Percentiles rank a stretch among this genome's conserved stretches.
Evolutionary conservation across 225 moss, liverwort and hornwort species (phyloP).

Genomic region (Lunularia cruciata): DNA sequence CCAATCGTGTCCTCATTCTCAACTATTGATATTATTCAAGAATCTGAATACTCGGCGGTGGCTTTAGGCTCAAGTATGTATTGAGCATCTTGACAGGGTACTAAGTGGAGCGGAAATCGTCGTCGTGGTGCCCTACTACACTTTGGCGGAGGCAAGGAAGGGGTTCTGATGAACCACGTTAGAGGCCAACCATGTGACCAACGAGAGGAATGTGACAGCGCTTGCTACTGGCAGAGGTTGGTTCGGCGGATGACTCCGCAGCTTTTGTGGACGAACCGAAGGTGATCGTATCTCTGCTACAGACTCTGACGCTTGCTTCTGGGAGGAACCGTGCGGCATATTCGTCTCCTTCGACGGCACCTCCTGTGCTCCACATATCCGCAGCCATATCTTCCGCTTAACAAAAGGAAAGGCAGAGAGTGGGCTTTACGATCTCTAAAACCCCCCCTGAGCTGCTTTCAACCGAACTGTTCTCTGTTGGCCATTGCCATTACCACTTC

Average conservation of each 20-base stretch:
- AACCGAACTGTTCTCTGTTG: neutral
- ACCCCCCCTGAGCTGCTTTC: neutral
- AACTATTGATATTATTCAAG: too few relatives aligned
- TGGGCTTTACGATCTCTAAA: neutral
- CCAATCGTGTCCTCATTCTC: too few relatives aligned
- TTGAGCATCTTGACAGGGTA: too few relatives aligned
- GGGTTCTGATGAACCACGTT: too few relatives aligned
- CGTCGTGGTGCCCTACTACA: too few relatives aligned
- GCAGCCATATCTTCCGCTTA: slow-evolving; percentile 11
- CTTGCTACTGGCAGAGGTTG: neutral
- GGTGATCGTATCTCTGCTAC: neutral
- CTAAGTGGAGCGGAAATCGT: too few relatives aligned
- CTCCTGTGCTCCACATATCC: slow-evolving; percentile 2
- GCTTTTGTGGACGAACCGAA: neutral
- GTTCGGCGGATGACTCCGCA: neutral
- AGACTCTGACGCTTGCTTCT: too few relatives aligned
- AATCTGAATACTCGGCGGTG: too few relatives aligned
- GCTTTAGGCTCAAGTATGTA: too few relatives aligned
- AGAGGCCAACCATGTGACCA: neutral
- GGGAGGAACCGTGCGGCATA: slow-evolving; percentile 4
- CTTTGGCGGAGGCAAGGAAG: too few relatives aligned
- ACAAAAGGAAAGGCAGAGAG: neutral
- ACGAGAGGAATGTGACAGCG: neutral
- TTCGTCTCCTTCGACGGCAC: neutral
- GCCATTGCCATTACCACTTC: too few relatives aligned